phyloP scores from a whole-genome alignment of 2,329 filamentous ascomycete genomes.

The Dryadomyces quercus-mongolicae region DNA sequence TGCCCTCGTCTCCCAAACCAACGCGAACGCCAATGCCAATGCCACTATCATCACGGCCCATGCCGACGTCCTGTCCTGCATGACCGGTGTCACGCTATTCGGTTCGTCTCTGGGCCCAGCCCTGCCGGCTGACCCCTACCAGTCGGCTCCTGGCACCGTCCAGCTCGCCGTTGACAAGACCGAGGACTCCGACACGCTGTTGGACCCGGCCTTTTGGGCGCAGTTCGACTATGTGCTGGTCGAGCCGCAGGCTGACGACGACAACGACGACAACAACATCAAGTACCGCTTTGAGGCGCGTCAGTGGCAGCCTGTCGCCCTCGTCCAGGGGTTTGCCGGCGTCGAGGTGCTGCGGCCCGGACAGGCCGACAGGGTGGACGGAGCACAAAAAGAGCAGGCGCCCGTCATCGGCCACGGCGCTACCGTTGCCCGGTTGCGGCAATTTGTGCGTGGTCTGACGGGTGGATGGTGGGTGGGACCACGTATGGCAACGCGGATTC shows the following conservation, averaged over 20 bases:
- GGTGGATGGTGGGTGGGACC: slow-evolving; percentile 56
- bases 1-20: slow-evolving; percentile 5
- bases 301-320: slow-evolving; percentile 43
- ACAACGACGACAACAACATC: slow-evolving; percentile 4
- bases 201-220: slow-evolving; percentile 45
- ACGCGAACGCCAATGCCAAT: too few relatives aligned
- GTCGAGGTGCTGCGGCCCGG: slow-evolving; percentile 44
- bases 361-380: slow-evolving; percentile 14
- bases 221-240: slow-evolving; percentile 50
- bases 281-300: not conserved
- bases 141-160: not conserved
- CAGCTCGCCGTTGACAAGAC: slow-evolving; percentile 46
- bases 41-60: slow-evolving; percentile 34
- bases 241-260: slow-evolving; percentile 34
- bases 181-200: slow-evolving; percentile 34
- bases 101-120: slow-evolving; percentile 26
- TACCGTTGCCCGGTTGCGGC: slow-evolving; percentile 25
- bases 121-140: slow-evolving; percentile 12
- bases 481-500: slow-evolving; percentile 43
- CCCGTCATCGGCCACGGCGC: slow-evolving; percentile 33
- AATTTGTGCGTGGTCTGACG: slow-evolving; percentile 30
- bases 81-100: slow-evolving; percentile 60
- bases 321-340: slow-evolving; percentile 46
- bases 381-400: not conserved
- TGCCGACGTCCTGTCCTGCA: slow-evolving; percentile 55